Percentiles rank a stretch among this genome's conserved stretches.
Conservation (phyloP, 148 eudicot genomes). For the Cornus florida region DNA sequence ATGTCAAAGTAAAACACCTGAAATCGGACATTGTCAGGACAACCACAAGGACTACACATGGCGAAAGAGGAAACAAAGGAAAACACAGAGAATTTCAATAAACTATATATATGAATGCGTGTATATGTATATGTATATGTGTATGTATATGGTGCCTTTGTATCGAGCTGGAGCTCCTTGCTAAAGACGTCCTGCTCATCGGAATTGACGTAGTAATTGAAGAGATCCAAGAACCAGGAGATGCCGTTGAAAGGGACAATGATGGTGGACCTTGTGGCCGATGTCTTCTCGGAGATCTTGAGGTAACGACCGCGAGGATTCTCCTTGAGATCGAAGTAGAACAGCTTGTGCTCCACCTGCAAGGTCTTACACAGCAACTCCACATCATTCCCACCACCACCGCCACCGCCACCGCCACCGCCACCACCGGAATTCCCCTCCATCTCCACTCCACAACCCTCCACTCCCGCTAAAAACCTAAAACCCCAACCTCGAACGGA, state of each 20-base stretch:
- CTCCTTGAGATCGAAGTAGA: conserved; percentile 97
- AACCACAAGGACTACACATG: not conserved
- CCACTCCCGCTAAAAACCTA: not conserved
- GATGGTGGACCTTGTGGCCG: conserved; percentile 90
- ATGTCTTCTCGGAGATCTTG: conserved; percentile 94
- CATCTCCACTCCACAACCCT: conserved; percentile 21
- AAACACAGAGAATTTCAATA: not conserved
- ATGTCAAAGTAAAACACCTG: conserved; percentile 96
- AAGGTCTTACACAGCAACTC: conserved; percentile 84
- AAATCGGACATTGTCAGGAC: not conserved
- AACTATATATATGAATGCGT: not conserved
- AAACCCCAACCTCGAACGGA: not conserved
- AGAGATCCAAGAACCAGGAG: conserved; percentile 87
- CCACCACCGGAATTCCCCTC: conserved; percentile 53
- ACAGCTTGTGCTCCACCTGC: conserved; percentile 94
- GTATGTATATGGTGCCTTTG: conserved; percentile 43
- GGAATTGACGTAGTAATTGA: conserved; percentile 81
- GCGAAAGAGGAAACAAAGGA: not conserved
- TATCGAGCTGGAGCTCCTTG: conserved; percentile 93
- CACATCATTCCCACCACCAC: conserved; percentile 63
- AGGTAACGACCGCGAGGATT: conserved; percentile 95
- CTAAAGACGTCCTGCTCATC: conserved; percentile 74
- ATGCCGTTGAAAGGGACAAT: conserved; percentile 85
- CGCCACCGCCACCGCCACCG: conserved; percentile 39
- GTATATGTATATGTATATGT: too few species aligned